These are phyloP conservation scores for Phytophthora litchii DNA, from an alignment of 352 stramenopile genomes.

Conservation along the genomic window DNA sequence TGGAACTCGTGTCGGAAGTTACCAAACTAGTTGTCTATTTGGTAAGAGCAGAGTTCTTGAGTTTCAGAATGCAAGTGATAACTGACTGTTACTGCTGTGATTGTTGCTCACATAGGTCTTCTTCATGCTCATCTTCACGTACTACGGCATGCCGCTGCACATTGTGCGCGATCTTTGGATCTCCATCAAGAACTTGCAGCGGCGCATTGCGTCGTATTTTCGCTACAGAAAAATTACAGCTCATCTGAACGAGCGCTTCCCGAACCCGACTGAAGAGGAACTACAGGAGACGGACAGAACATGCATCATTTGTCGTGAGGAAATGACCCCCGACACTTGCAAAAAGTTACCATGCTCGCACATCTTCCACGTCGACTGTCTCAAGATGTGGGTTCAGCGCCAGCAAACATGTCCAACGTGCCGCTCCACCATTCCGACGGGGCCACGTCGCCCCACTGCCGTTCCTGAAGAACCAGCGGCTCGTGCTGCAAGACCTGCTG, in stretches of 20 bases:
- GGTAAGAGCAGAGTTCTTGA: constrained; percentile 37
- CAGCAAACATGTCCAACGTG: constrained; percentile 99
- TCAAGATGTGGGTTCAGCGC: constrained; percentile 98
- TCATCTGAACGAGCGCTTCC: constrained; percentile 97
- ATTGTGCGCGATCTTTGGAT: constrained; percentile 98
- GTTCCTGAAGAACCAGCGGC: constrained; percentile 33
- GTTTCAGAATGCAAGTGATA: background rate
- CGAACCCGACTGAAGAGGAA: constrained; percentile 94
- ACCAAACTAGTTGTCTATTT: constrained; percentile 97
- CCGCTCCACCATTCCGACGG: constrained; percentile 93
- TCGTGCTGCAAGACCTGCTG: constrained; percentile 28
- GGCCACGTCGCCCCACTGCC: constrained; percentile 47
- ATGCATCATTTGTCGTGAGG: constrained; percentile 97
- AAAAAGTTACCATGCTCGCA: constrained; percentile 98
- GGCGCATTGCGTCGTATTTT: constrained; percentile 84
- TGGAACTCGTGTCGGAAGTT: constrained; percentile 96
- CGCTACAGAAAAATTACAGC: constrained; percentile 95
- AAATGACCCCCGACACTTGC: constrained; percentile 88
- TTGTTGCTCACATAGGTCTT: constrained; percentile 77
- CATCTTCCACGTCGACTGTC: constrained; percentile 97
- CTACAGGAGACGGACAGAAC: constrained; percentile 92
- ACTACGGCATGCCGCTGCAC: constrained; percentile 98
- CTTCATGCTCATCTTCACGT: constrained; percentile 98
- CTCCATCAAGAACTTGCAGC: constrained; percentile 87
- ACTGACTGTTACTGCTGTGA: constrained; percentile 1